Conservation (phyloP, 2,329 filamentous ascomycete species). For the Elsinoe necatrix region DNA sequence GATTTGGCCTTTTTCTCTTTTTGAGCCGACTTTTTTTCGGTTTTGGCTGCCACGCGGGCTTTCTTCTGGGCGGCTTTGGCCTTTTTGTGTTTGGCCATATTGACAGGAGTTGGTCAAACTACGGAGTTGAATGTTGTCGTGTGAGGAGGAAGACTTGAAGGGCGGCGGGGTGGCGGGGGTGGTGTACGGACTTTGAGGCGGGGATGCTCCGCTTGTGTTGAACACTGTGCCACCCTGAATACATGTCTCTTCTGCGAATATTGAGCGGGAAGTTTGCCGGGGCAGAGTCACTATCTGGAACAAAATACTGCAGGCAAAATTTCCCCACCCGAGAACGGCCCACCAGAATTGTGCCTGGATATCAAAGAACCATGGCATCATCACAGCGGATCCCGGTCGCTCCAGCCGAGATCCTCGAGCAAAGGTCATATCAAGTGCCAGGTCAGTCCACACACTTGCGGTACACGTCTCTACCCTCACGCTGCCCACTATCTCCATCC, state of each 20-base stretch:
- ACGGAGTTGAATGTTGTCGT: neutral
- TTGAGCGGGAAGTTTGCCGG: neutral
- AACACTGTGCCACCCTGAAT: neutral
- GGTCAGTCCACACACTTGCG: constrained; percentile 26
- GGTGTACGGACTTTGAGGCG: neutral
- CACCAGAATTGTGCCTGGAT: neutral
- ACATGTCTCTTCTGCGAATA: neutral
- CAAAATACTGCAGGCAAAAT: neutral
- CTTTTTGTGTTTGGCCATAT: constrained; percentile 50
- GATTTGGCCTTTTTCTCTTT: constrained; percentile 83
- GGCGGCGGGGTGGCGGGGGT: neutral
- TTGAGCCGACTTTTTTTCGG: constrained; percentile 56
- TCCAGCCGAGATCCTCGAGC: constrained; percentile 40
- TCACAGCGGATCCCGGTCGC: constrained; percentile 23
- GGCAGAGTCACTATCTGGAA: no score
- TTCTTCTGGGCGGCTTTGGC: constrained; percentile 44
- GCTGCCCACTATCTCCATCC: neutral
- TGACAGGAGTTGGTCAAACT: neutral
- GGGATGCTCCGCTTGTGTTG: neutral
- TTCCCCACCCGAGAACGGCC: neutral
- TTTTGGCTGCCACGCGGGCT: constrained; percentile 37
- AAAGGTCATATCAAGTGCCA: constrained; percentile 38
- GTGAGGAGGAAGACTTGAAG: neutral
- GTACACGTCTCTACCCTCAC: neutral
- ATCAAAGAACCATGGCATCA: constrained; percentile 4